Evolutionary conservation across 805 yeast species (phyloP).

Genomic region (Saccharomycopsis sp.): DNA sequence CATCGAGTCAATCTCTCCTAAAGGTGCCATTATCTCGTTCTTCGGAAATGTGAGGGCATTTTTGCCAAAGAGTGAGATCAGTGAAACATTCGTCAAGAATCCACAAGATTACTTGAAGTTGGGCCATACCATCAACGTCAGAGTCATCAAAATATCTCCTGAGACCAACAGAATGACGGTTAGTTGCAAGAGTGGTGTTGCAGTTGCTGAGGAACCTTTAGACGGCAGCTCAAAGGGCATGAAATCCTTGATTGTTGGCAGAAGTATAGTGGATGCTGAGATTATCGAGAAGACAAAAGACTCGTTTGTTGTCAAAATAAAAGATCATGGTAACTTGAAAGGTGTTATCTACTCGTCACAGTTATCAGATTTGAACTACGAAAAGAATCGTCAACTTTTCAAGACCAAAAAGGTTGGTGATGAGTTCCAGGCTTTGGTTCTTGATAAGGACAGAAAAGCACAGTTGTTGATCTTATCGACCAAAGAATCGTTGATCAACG

Average conservation of each 20-base stretch:
- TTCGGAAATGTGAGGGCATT: slow-evolving; percentile 75
- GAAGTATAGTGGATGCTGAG: slow-evolving; percentile 49
- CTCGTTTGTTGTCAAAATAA: slow-evolving; percentile 57
- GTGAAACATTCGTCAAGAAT: slow-evolving; percentile 75
- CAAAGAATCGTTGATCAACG: slow-evolving; percentile 61
- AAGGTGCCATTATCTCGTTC: slow-evolving; percentile 80
- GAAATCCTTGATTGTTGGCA: slow-evolving; percentile 49
- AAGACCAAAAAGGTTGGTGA: slow-evolving; percentile 63
- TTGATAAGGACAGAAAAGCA: slow-evolving; percentile 59
- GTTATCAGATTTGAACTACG: slow-evolving; percentile 67
- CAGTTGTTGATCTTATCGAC: slow-evolving; percentile 57
- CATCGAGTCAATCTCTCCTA: slow-evolving; percentile 59
- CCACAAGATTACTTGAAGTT: slow-evolving; percentile 73
- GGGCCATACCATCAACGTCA: slow-evolving; percentile 79
- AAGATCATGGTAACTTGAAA: slow-evolving; percentile 41
- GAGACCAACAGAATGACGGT: slow-evolving; percentile 54
- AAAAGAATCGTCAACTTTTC: slow-evolving; percentile 58
- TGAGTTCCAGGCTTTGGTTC: slow-evolving; percentile 48
- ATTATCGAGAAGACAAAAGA: slow-evolving; percentile 75
- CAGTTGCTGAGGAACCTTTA: slow-evolving; percentile 34
- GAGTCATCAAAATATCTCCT: slow-evolving; percentile 51
- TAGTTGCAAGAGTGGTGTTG: slow-evolving; percentile 63
- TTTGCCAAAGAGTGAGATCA: slow-evolving; percentile 81
- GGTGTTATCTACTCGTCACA: slow-evolving; percentile 75
- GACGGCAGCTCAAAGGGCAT: slow-evolving; percentile 38